These are phyloP conservation scores for Cryptococcus sp. DNA, from an alignment of 1,284 basidiomycete genomes.

Conservation along the genomic window DNA sequence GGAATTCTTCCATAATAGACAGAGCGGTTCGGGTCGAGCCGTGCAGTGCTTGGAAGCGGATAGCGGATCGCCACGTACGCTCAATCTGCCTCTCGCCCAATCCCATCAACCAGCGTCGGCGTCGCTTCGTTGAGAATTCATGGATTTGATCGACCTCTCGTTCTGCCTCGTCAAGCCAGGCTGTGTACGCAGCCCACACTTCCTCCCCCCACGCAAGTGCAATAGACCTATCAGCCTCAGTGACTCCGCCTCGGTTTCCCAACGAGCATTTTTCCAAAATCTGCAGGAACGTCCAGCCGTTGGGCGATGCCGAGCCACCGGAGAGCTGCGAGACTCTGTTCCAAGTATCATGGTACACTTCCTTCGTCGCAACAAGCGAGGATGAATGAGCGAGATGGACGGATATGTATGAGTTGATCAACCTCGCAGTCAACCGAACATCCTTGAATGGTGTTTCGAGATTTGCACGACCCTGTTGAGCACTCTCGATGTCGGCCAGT, in stretches of 20 bases:
- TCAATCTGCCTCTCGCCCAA: constrained; percentile 46
- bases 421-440: constrained; percentile 63
- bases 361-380: constrained; percentile 57
- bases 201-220: constrained; percentile 30
- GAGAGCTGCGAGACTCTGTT: constrained; percentile 53
- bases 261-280: constrained; percentile 67
- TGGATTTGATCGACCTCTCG: not conserved
- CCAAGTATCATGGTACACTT: constrained; percentile 38
- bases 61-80: constrained; percentile 38
- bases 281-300: constrained; percentile 64
- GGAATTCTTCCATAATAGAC: constrained; percentile 36
- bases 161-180: constrained; percentile 2
- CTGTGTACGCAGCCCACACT: constrained; percentile 40
- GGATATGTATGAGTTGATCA: constrained; percentile 81
- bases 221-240: constrained; percentile 17
- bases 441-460: constrained; percentile 57
- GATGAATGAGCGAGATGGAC: constrained; percentile 61
- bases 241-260: constrained; percentile 36
- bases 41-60: constrained; percentile 39
- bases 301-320: constrained; percentile 51
- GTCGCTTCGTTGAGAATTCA: not conserved
- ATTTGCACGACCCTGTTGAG: constrained; percentile 22
- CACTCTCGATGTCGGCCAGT: constrained; percentile 56
- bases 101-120: constrained; percentile 32
- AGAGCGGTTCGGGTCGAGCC: constrained; percentile 20